Conservation (phyloP, 176 grass and related monocot genomes). For the Hsuehochloa calcarea region DNA sequence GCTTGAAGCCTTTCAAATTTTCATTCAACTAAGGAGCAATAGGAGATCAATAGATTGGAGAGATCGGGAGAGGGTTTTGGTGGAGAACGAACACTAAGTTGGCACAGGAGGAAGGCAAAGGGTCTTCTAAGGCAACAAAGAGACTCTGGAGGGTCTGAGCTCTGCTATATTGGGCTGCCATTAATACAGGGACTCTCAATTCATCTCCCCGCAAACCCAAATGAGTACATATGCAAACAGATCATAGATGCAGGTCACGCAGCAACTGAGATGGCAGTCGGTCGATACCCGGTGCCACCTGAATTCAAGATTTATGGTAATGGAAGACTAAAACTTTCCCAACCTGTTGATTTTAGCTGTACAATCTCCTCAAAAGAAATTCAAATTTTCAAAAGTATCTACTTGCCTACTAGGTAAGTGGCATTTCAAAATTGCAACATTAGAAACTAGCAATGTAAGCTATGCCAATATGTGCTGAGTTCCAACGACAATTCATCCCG, state of each 20-base stretch:
- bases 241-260: not conserved
- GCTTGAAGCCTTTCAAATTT: constrained; percentile 1
- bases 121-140: not conserved
- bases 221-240: not conserved
- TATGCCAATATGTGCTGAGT: not conserved
- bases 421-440: not conserved
- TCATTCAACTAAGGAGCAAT: constrained; percentile 4
- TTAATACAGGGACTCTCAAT: not conserved
- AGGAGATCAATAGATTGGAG: not conserved
- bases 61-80: not conserved
- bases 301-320: not conserved
- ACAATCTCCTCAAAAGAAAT: not conserved
- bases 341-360: not conserved
- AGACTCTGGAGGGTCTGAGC: not conserved
- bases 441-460: not conserved
- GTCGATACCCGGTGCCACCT: not conserved
- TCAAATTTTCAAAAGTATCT: not conserved
- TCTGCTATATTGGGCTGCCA: not conserved
- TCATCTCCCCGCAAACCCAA: no score
- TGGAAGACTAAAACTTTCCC: not conserved
- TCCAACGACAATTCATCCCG: not conserved
- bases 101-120: not conserved
- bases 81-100: not conserved
- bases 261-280: not conserved
- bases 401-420: not conserved